Evolutionary conservation across 176 grass and related monocot genomes (phyloP).

Genomic region (Rhipidocladum racemiflorum): DNA sequence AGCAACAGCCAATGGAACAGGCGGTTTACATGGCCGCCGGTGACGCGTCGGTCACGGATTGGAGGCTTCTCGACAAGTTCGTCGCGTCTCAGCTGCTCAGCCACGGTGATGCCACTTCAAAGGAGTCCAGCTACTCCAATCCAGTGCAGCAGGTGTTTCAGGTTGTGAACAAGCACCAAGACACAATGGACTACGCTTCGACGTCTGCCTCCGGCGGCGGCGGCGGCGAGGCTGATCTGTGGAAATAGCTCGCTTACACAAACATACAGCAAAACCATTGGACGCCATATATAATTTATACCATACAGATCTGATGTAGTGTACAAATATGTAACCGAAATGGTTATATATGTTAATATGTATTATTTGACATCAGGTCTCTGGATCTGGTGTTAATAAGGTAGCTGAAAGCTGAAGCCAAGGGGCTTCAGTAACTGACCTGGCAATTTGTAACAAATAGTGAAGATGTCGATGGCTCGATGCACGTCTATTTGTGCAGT

Average conservation of each 20-base stretch:
- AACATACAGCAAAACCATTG: slow-evolving; percentile 18
- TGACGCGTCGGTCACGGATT: slow-evolving; percentile 48
- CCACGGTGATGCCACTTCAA: slow-evolving; percentile 37
- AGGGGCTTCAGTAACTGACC: slow-evolving; percentile 58
- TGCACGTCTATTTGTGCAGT: slow-evolving; percentile 58
- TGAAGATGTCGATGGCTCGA: slow-evolving; percentile 59
- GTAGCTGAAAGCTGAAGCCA: slow-evolving; percentile 60
- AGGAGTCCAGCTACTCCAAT: slow-evolving; percentile 43
- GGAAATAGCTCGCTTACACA: slow-evolving; percentile 51
- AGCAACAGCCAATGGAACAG: neutral
- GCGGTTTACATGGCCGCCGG: slow-evolving; percentile 24
- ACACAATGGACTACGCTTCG: slow-evolving; percentile 53
- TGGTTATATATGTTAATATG: slow-evolving; percentile 53
- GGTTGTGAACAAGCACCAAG: slow-evolving; percentile 37
- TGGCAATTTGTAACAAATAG: slow-evolving; percentile 58
- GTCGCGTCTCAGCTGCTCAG: slow-evolving; percentile 86
- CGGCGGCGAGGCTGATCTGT: slow-evolving; percentile 36
- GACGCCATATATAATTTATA: slow-evolving; percentile 28
- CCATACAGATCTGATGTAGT: slow-evolving; percentile 41
- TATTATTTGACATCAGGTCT: slow-evolving; percentile 41
- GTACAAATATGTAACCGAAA: slow-evolving; percentile 62
- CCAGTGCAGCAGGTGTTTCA: slow-evolving; percentile 28
- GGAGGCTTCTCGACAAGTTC: slow-evolving; percentile 86
- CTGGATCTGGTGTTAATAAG: slow-evolving; percentile 39
- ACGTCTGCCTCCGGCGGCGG: slow-evolving; percentile 41